These are phyloP conservation scores for Ordospora colligata DNA, from an alignment of 371 early-diverging fungal species.

Conservation along the genomic window DNA sequence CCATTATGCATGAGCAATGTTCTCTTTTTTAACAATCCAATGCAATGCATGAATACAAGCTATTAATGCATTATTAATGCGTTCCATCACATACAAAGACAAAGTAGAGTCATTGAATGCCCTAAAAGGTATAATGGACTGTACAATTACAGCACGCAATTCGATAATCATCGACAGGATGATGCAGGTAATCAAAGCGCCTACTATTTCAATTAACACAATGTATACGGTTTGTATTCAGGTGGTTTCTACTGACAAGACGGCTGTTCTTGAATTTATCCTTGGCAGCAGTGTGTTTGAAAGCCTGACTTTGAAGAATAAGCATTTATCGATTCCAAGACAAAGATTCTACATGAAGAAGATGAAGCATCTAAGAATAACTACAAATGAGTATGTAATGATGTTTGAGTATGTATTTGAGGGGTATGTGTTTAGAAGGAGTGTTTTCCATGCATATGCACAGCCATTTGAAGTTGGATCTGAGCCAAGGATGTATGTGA, in stretches of 20 bases:
- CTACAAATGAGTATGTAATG: not conserved
- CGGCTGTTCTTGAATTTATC: not conserved
- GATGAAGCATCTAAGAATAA: slow-evolving; percentile 7
- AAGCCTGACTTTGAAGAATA: not conserved
- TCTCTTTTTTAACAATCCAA: too few species aligned
- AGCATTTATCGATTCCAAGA: not conserved
- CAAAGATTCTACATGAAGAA: slow-evolving; percentile 17
- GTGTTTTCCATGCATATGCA: not conserved
- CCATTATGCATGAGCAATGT: too few species aligned
- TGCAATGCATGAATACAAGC: too few species aligned
- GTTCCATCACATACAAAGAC: too few species aligned
- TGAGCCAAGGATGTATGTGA: not conserved
- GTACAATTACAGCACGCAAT: slow-evolving; percentile 16
- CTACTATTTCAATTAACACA: slow-evolving; percentile 3
- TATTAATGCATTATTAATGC: too few species aligned
- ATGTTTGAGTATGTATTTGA: slow-evolving; percentile 30
- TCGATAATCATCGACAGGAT: slow-evolving; percentile 7
- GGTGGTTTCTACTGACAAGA: not conserved
- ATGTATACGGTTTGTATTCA: not conserved
- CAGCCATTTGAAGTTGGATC: not conserved
- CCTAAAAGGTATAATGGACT: slow-evolving; percentile 5
- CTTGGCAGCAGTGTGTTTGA: not conserved
- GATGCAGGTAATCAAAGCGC: not conserved
- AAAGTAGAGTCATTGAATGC: too few species aligned
- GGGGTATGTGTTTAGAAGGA: slow-evolving; percentile 15